phyloP scores from a whole-genome alignment of 768 basidiomycete species.

The Trametes gibbosa region DNA sequence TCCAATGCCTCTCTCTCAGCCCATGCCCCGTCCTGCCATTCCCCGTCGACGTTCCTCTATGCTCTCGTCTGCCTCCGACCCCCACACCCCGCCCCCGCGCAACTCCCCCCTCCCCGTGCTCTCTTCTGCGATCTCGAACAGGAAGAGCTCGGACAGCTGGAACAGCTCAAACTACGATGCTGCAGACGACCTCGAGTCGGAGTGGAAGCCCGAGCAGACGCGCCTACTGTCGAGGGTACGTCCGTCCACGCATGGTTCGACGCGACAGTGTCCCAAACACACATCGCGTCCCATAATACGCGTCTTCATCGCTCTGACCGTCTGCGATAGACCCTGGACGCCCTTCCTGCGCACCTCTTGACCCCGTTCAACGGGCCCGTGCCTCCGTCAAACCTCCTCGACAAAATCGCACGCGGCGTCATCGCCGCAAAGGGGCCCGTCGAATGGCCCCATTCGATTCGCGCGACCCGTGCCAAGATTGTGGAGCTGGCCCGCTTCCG shows the following conservation, averaged over 20 bases:
- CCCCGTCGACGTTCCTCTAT: slow-evolving; percentile 49
- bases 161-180: slow-evolving; percentile 71
- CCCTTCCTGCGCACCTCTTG: slow-evolving; percentile 77
- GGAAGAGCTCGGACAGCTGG: slow-evolving; percentile 83
- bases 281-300: slow-evolving; percentile 12
- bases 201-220: slow-evolving; percentile 76
- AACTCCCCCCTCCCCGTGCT: slow-evolving; percentile 52
- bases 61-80: slow-evolving; percentile 44
- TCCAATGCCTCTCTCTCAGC: slow-evolving; percentile 55
- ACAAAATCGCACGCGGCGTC: slow-evolving; percentile 81
- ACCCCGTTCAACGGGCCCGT: slow-evolving; percentile 85
- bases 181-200: slow-evolving; percentile 61
- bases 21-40: slow-evolving; percentile 59
- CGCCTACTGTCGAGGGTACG: slow-evolving; percentile 64
- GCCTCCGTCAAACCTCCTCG: slow-evolving; percentile 82
- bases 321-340: slow-evolving; percentile 66
- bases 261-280: background rate
- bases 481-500: slow-evolving; percentile 71
- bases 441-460: slow-evolving; percentile 82
- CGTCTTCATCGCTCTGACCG: slow-evolving; percentile 8
- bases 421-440: slow-evolving; percentile 68
- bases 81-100: slow-evolving; percentile 61
- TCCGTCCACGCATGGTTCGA: slow-evolving; percentile 17
- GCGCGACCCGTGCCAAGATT: slow-evolving; percentile 79
- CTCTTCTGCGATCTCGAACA: slow-evolving; percentile 39